Percentiles rank a stretch among this genome's conserved stretches.
These are phyloP conservation scores for Mariannaea sp. DNA, from an alignment of 2,329 filamentous ascomycete species.

Conservation along the genomic window DNA sequence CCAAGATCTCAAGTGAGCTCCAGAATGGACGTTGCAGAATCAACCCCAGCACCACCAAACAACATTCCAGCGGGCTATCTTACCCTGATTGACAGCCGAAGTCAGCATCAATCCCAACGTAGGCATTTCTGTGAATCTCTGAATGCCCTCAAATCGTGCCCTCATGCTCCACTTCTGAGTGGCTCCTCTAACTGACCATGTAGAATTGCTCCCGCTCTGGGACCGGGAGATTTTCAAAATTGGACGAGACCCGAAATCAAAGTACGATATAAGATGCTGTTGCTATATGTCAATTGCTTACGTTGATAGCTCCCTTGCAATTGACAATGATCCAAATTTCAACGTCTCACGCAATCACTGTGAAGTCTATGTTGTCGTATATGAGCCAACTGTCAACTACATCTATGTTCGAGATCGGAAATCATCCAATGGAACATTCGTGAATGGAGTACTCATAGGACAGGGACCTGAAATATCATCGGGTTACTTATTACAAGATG, in stretches of 20 bases:
- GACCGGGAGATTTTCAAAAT: conserved; percentile 42
- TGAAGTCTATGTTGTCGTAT: conserved; percentile 59
- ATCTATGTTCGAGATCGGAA: conserved; percentile 62
- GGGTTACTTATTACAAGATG: conserved; percentile 54
- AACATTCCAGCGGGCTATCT: conserved; percentile 37
- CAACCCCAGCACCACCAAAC: neutral
- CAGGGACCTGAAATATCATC: conserved; percentile 42
- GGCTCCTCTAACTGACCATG: conserved; percentile 20
- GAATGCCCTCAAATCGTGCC: conserved; percentile 3
- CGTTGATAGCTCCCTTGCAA: conserved; percentile 43
- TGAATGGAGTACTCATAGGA: conserved; percentile 54
- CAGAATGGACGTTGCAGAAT: conserved; percentile 28
- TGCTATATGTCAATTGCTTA: conserved; percentile 7
- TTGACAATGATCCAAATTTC: conserved; percentile 45
- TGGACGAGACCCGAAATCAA: conserved; percentile 43
- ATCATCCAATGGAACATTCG: conserved; percentile 58
- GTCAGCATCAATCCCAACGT: conserved; percentile 35
- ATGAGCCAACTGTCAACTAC: conserved; percentile 50
- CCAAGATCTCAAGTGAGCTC: conserved; percentile 4
- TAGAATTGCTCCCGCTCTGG: conserved; percentile 39
- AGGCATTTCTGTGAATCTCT: conserved; percentile 17
- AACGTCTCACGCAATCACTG: conserved; percentile 59
- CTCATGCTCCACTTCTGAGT: conserved; percentile 13
- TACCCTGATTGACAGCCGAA: conserved; percentile 32
- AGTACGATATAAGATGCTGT: conserved; percentile 33